Base-by-base conservation (phyloP, 306 rosid species). In the Quillaja saponaria region DNA sequence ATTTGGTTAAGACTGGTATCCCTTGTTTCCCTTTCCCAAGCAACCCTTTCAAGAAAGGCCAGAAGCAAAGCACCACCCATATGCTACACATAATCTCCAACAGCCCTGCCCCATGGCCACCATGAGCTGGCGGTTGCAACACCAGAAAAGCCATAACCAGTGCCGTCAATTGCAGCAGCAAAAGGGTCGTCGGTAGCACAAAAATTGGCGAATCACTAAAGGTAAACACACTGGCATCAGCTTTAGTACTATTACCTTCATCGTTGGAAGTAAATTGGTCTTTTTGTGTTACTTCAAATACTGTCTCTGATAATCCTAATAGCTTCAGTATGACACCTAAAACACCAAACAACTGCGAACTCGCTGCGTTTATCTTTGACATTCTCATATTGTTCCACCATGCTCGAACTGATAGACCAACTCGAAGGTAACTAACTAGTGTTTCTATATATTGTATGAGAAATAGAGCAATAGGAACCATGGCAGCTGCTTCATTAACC, bases 301-400 rank as follows among this genome's bases (percentile, higher is more conserved):
- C 71, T 0, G 31, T 4, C 4, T 25, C 31, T 25, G 83, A 78
- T 18, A 74, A 35, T 34, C 95, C 74, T 7, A 81, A 42, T 2
- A 80, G n/a, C 48, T 87, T 78, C 7, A 76, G 44, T 2, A 81
- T 10, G 38, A 66, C 25, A 18, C 68, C 58, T 2, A 87, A 8
- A 40, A 84, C 25, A 57, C 86, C 89, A 20, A 70, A 49, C 5
- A 88, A 58, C 62, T 80, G 79, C 10, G 87, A 70, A 20, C 35
- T 80, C 74, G 56, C 54, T 13, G 71, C 0, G n/a, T 1, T 60
- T 65, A 91, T 72, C 70, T 58, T 74, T 56, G 71, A 64, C 95
- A 82, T 88, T 47, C 77, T 73, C 40, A 72, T 72, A 63, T 84
- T 85, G 53, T 88, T 91, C 97, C 97, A 85, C 91, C 97, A 91